Percentiles rank a stretch among this genome's conserved stretches.
These are phyloP conservation scores for Cutaneotrichosporon spelunceum DNA, from an alignment of 1,284 basidiomycete genomes.

Conservation along the genomic window DNA sequence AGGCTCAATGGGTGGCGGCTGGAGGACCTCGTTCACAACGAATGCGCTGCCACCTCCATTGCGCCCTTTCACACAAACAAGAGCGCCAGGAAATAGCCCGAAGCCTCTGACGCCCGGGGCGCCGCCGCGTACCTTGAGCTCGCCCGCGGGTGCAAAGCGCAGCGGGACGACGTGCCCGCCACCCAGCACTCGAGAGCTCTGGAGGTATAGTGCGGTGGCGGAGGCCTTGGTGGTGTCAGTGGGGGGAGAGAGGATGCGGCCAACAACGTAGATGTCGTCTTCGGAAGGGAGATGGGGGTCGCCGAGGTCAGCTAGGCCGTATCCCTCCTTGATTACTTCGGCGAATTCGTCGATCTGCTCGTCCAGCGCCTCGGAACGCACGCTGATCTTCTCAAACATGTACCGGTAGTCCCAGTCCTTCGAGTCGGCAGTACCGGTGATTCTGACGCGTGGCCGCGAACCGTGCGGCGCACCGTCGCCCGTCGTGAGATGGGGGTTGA, in stretches of 20 bases:
- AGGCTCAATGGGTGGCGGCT: conserved; percentile 52
- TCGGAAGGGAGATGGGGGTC: conserved; percentile 72
- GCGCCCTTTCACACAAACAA: conserved; percentile 80
- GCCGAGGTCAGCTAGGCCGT: conserved; percentile 66
- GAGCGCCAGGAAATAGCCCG: conserved; percentile 83
- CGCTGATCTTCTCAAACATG: conserved; percentile 85
- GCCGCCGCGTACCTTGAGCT: conserved; percentile 65
- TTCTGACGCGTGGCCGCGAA: conserved; percentile 32
- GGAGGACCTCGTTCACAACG: conserved; percentile 73
- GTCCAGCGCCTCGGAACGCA: conserved; percentile 76
- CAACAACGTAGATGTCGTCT: conserved; percentile 73
- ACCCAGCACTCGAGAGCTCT: conserved; percentile 74
- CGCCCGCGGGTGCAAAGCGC: conserved; percentile 59
- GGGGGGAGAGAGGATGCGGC: conserved; percentile 72
- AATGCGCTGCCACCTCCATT: conserved; percentile 90
- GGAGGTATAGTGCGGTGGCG: conserved; percentile 69
- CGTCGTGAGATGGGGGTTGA: conserved; percentile 45
- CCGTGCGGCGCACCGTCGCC: conserved; percentile 17
- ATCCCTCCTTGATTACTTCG: conserved; percentile 66
- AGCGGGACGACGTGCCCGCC: conserved; percentile 69
- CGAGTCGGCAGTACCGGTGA: conserved; percentile 33
- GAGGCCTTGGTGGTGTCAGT: conserved; percentile 63
- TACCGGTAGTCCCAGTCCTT: conserved; percentile 62
- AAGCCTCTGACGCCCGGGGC: conserved; percentile 63
- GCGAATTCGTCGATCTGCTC: conserved; percentile 79